These are phyloP conservation scores for Penicillium sp. DNA, from an alignment of 2,329 filamentous ascomycete species.

Conservation along the genomic window DNA sequence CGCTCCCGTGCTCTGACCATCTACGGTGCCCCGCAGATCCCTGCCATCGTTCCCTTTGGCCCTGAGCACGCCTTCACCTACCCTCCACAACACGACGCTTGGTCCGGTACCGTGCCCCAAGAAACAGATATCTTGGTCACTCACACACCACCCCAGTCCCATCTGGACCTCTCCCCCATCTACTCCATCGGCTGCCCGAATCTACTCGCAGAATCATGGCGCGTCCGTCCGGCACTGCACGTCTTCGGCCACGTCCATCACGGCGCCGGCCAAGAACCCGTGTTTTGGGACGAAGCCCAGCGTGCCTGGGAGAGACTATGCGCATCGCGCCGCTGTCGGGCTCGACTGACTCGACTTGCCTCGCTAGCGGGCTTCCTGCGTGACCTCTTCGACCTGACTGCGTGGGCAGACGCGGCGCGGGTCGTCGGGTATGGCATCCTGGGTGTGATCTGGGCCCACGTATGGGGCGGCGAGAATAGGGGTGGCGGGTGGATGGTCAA, in stretches of 20 bases:
- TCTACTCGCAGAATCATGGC: constrained; percentile 72
- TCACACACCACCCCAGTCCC: constrained; percentile 74
- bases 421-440: constrained; percentile 56
- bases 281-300: constrained; percentile 76
- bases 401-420: constrained; percentile 53
- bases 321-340: constrained; percentile 35
- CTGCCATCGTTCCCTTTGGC: constrained; percentile 65
- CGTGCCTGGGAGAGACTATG: constrained; percentile 69
- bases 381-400: constrained; percentile 38
- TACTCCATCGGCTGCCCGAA: constrained; percentile 70
- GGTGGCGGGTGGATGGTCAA: constrained; percentile 59
- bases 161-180: constrained; percentile 59
- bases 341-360: constrained; percentile 24
- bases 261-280: constrained; percentile 67
- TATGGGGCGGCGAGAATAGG: constrained; percentile 57
- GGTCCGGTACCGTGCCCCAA: constrained; percentile 69
- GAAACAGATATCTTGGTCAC: constrained; percentile 79
- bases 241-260: constrained; percentile 86
- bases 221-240: constrained; percentile 73
- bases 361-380: constrained; percentile 32
- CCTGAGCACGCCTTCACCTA: constrained; percentile 79
- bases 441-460: constrained; percentile 61
- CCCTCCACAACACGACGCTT: constrained; percentile 64
- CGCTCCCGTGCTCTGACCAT: constrained; percentile 62
- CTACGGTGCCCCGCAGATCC: constrained; percentile 81